These are phyloP conservation scores for Penicillium griseofulvum DNA, from an alignment of 2,329 filamentous ascomycete genomes.

Conservation along the genomic window DNA sequence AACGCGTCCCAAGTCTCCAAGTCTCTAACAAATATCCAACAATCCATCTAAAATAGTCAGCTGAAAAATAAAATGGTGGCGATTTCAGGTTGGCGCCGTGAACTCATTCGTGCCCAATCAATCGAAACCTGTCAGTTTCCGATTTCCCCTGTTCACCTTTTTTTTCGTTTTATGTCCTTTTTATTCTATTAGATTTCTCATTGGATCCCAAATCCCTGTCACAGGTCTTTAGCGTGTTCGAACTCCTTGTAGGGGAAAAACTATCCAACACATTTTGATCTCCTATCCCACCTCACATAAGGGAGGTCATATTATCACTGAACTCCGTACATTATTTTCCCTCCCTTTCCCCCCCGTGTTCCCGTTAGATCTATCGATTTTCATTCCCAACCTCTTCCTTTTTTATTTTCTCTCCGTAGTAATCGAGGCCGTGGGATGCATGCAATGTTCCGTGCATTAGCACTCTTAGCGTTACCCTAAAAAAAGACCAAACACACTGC, in stretches of 20 bases:
- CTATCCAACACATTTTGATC: slow-evolving; percentile 4
- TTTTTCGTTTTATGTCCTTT: too few species aligned
- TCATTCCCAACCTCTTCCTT: slow-evolving; percentile 1
- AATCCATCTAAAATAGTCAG: not conserved
- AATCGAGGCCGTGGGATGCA: slow-evolving; percentile 10
- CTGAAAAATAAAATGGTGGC: not conserved
- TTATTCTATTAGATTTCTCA: not conserved
- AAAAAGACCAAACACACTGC: slow-evolving; percentile 10
- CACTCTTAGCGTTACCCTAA: slow-evolving; percentile 6
- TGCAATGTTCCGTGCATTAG: slow-evolving; percentile 15
- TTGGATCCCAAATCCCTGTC: slow-evolving; percentile 22
- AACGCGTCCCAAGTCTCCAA: not conserved
- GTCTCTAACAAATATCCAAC: not conserved
- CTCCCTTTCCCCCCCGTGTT: not conserved
- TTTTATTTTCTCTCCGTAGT: not conserved
- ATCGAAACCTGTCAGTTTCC: slow-evolving; percentile 13
- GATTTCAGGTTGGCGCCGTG: slow-evolving; percentile 15
- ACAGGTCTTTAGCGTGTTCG: slow-evolving; percentile 18
- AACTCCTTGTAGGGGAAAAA: not conserved
- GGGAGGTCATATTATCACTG: slow-evolving; percentile 13
- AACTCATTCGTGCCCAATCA: slow-evolving; percentile 7
- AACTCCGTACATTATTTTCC: not conserved
- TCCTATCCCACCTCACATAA: slow-evolving; percentile 18
- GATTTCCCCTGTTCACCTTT: not conserved
- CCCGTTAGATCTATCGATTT: slow-evolving; percentile 12